Evolutionary conservation across 129 eudicot species (phyloP).

Genomic region (Ambrosia trifida): DNA sequence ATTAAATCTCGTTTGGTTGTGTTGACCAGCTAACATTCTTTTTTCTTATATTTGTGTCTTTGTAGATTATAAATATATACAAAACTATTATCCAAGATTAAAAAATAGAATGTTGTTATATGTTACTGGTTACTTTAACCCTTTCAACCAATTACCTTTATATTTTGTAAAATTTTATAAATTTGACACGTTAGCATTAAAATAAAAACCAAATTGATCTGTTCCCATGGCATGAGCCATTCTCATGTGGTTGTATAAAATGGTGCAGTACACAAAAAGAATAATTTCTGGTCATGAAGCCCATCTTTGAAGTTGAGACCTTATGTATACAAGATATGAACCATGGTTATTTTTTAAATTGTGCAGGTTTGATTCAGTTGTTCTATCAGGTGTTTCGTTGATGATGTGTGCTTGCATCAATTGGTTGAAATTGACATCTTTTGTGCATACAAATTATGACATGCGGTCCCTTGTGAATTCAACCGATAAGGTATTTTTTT

Average conservation of each 20-base stretch:
- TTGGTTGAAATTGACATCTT: constrained; percentile 91
- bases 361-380: constrained; percentile 90
- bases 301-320: not conserved
- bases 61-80: not conserved
- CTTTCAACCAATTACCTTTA: not conserved
- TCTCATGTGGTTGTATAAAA: not conserved
- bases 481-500: constrained; percentile 54
- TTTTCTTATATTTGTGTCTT: not conserved
- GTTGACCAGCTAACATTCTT: not conserved
- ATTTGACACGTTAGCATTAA: not conserved
- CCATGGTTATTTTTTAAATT: constrained; percentile 20
- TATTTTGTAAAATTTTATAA: not conserved
- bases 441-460: constrained; percentile 88
- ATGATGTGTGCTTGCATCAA: constrained; percentile 82
- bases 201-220: constrained; percentile 3
- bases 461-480: constrained; percentile 71
- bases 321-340: not conserved
- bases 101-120: not conserved
- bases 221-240: not conserved
- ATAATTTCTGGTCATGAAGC: not conserved
- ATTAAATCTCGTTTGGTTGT: not conserved
- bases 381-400: constrained; percentile 73
- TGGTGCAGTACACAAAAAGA: not conserved
- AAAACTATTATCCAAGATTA: not conserved
- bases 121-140: constrained; percentile 6